Base-by-base conservation (phyloP, 2,329 filamentous ascomycete species). In the Arachnomyces sp. region DNA sequence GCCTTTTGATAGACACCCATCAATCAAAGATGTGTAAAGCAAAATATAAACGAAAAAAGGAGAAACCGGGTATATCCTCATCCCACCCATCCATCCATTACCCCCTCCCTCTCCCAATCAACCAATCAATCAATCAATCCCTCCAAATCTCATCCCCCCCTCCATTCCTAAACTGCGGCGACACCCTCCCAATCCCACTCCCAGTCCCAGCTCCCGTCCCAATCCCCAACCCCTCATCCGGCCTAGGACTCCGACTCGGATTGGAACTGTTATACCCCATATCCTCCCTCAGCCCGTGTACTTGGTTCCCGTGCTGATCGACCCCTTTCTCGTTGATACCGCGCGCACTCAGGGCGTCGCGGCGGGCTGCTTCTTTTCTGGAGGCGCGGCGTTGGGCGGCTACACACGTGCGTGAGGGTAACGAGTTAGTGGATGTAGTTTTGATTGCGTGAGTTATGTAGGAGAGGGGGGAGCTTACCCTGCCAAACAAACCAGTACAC, bases 401-500 rank as follows among this genome's bases (percentile, higher is more conserved):
- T 57, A 38, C 16, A 39, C n/a, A 6, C 12, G 14, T 12, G 16
- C 15, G 13, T 28, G 9, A 13, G 29, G n/a, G 13, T 28, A 7
- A 13, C 30, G n/a, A 11, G 20, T 15, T 2, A 14, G 14, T 35
- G 7, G 15, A n/a, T 9, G 7, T 13, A 33, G n/a, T 18, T 6
- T 18, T 25, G 20, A 25, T 12, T 33, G 28, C 4, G 11, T 9
- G 18, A n/a, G n/a, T n/a, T n/a, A n/a, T n/a, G n/a, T 12, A 38
- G 15, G 13, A 16, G 28, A 34, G 38, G 16, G 12, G 30, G 29
- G 15, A 50, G 20, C 50, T 35, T 43, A 64, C 59, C 46, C 25
- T 54, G 49, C 62, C 62, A 65, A 34, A 62, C 41, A 30, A 57
- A 37, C 16, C 54, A 51, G 36, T 66, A 66, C 2, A 56, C 40